Percentiles rank a stretch among this genome's conserved stretches.
These are phyloP conservation scores for Hanseniaspora clermontiae DNA, from an alignment of 805 yeast genomes.

Conservation along the genomic window DNA sequence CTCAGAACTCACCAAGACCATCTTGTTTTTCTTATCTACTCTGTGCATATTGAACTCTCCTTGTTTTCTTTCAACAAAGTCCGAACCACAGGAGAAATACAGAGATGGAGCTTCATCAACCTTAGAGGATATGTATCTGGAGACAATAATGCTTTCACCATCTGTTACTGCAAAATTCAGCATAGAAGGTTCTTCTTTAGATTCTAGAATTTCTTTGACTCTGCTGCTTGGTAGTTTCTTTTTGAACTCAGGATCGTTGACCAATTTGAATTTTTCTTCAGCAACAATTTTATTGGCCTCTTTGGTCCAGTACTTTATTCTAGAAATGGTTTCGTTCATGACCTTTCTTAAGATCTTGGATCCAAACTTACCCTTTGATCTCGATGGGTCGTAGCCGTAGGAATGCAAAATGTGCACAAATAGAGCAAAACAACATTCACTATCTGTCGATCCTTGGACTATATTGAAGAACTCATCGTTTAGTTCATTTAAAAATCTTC, in stretches of 20 bases:
- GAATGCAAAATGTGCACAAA: constrained; percentile 63
- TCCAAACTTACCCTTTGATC: constrained; percentile 36
- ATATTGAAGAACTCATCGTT: constrained; percentile 66
- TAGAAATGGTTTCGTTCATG: constrained; percentile 55
- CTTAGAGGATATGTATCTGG: constrained; percentile 76
- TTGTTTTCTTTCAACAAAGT: constrained; percentile 78
- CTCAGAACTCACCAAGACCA: constrained; percentile 92
- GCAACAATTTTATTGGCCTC: constrained; percentile 32
- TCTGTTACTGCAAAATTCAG: constrained; percentile 92
- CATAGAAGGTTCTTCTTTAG: constrained; percentile 57
- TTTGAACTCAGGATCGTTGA: neutral
- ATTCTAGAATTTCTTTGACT: constrained; percentile 14
- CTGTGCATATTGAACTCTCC: constrained; percentile 93
- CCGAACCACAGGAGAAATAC: constrained; percentile 87
- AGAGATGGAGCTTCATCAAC: constrained; percentile 93
- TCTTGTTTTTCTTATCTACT: constrained; percentile 80
- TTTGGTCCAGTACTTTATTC: constrained; percentile 67
- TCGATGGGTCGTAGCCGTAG: constrained; percentile 61
- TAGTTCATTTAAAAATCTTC: constrained; percentile 56
- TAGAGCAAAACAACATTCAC: constrained; percentile 88
- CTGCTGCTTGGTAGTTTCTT: neutral
- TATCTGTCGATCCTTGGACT: constrained; percentile 89
- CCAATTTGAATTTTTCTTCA: constrained; percentile 20
- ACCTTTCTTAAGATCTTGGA: constrained; percentile 55
- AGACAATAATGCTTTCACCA: constrained; percentile 72